phyloP scores from a whole-genome alignment of 1,284 basidiomycete species.

The Cryptococcus sp. region DNA sequence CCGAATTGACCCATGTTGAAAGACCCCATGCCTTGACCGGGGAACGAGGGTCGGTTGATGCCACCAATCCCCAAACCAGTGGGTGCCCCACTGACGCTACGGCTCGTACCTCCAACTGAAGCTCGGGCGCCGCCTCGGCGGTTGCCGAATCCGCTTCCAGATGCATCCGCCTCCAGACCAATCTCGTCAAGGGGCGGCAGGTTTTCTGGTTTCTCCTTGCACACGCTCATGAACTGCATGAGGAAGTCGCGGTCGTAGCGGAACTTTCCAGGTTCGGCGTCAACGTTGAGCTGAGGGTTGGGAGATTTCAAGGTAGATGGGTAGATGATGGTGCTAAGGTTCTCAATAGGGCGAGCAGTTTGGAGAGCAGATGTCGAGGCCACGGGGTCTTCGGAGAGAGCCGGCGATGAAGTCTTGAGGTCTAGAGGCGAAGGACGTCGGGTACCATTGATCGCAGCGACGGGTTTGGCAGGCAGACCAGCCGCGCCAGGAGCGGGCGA shows the following conservation, averaged over 20 bases:
- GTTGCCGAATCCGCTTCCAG: slow-evolving; percentile 53
- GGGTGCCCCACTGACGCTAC: slow-evolving; percentile 51
- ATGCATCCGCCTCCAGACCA: slow-evolving; percentile 74
- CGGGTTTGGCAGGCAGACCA: slow-evolving; percentile 51
- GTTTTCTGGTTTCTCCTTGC: slow-evolving; percentile 89
- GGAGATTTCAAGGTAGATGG: slow-evolving; percentile 84
- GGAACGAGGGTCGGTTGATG: slow-evolving; percentile 55
- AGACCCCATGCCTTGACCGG: slow-evolving; percentile 46
- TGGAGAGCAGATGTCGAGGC: slow-evolving; percentile 65
- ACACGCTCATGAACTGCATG: slow-evolving; percentile 93
- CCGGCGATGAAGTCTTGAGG: slow-evolving; percentile 55
- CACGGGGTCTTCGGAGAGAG: slow-evolving; percentile 29
- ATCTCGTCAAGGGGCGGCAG: slow-evolving; percentile 89
- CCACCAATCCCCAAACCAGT: slow-evolving; percentile 34
- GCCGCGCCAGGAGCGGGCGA: slow-evolving; percentile 49
- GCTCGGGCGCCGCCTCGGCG: slow-evolving; percentile 33
- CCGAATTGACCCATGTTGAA: slow-evolving; percentile 77
- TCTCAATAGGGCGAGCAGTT: slow-evolving; percentile 77
- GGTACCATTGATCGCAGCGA: slow-evolving; percentile 39
- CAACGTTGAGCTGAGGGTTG: slow-evolving; percentile 77
- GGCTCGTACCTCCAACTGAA: slow-evolving; percentile 57
- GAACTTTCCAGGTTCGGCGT: slow-evolving; percentile 83
- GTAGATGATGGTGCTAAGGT: slow-evolving; percentile 76
- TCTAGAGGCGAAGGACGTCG: slow-evolving; percentile 63
- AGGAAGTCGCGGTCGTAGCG: slow-evolving; percentile 98